These are phyloP conservation scores for Amniculicola lignicola DNA, from an alignment of 495 filamentous ascomycete species.

Conservation along the genomic window DNA sequence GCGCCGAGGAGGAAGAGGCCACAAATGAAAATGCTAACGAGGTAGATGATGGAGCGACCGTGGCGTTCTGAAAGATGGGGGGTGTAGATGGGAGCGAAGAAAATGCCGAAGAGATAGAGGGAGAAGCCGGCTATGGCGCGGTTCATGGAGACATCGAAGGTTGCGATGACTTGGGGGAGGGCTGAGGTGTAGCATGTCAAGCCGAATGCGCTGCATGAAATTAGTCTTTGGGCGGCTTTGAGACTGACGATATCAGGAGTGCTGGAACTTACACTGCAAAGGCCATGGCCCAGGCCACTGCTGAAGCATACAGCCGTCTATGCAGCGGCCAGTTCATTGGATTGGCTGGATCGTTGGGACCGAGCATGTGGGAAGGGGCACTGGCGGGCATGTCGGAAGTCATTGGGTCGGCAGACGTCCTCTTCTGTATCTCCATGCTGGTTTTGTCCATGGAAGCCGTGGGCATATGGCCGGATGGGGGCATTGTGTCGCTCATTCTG, in stretches of 20 bases:
- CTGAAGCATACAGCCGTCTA: constrained; percentile 31
- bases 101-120: constrained; percentile 43
- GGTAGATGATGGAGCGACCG: constrained; percentile 43
- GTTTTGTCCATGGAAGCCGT: background rate
- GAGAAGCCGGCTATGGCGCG: constrained; percentile 34
- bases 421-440: constrained; percentile 18
- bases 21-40: constrained; percentile 37
- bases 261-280: constrained; percentile 40
- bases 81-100: constrained; percentile 44
- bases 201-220: constrained; percentile 30
- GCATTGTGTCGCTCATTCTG: background rate
- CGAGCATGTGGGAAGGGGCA: constrained; percentile 19
- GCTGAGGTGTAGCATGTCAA: constrained; percentile 30
- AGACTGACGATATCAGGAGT: too few species aligned
- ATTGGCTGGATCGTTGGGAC: constrained; percentile 25
- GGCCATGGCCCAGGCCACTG: constrained; percentile 36
- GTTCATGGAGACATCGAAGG: constrained; percentile 24
- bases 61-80: constrained; percentile 44
- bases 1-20: constrained; percentile 44
- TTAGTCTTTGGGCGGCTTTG: background rate
- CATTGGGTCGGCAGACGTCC: constrained; percentile 8
- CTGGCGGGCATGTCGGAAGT: constrained; percentile 21
- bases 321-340: constrained; percentile 38
- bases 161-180: constrained; percentile 13
- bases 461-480: constrained; percentile 8